Evolutionary conservation across 805 yeast genomes (phyloP), one percentile per base, ranked within the genome.

Genomic region (Nakazawaea populi): DNA sequence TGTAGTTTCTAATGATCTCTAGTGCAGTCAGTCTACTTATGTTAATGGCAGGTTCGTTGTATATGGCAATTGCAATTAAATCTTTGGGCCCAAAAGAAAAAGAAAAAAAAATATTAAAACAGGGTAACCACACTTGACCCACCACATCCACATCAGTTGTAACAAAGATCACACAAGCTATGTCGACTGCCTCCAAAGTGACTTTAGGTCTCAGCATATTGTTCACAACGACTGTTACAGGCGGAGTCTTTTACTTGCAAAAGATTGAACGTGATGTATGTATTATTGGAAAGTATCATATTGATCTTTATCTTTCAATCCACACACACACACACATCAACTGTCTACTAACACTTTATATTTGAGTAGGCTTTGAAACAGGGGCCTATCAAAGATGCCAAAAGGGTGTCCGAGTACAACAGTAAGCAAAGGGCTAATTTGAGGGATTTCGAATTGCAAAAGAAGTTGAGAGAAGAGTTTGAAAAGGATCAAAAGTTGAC

Each of bases 301-400:
- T 32, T 32, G 11, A 32, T 11, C 35, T 9, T 9, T 11, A 8
- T 9, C 11, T 8, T 8, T 32, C 11, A 32, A 32, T 8, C 35
- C 35, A 32, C 11, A 32, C 11, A 32, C 11, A 10, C 6, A 32
- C 35, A 32, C 8, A 32, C 8, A 9, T 32, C 8, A 9, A 32
- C 35, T 43, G 27, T 41, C 14, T 27, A 43, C 48, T 10, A 42
- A 35, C 37, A 29, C 24, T 4, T 34, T 11, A 32, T 9, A 32
- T 9, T 2, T 32, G 24, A 18, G 24, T n/a, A 74, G 80, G 83
- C 85, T 2, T 70, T 88, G 44, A 83, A 85, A 60, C 87, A 80
- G 58, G 96, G 96, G 1, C 96, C 96, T 4, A 80, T 87, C 59
- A 87, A 87, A 59, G 96, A 89, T 63, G 89, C 90, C 2, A 79